A percentile compares a stretch with the other conserved stretches of the same genome.
phyloP scores from a whole-genome alignment of 2,329 filamentous ascomycete genomes.

The Talaromyces sp. region DNA sequence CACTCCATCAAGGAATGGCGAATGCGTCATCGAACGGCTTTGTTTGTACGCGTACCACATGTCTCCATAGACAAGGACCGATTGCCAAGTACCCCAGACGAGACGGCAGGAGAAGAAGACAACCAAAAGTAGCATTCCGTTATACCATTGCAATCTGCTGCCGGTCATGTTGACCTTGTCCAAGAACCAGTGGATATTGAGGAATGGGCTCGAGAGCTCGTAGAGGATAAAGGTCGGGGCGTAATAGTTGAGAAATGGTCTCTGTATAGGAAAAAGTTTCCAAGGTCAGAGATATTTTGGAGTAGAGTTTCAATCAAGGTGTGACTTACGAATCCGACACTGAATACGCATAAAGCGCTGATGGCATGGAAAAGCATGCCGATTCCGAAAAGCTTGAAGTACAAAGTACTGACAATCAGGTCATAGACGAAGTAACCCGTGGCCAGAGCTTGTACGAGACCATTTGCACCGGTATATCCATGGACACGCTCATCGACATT shows the following conservation, averaged over 20 bases:
- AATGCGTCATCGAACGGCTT: conserved; percentile 30
- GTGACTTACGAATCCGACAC: conserved; percentile 57
- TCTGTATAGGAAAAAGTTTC: conserved; percentile 34
- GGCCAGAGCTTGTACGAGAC: conserved; percentile 56
- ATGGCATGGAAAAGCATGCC: conserved; percentile 60
- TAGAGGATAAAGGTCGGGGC: conserved; percentile 62
- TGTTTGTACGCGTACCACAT: conserved; percentile 51
- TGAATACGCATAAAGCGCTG: conserved; percentile 56
- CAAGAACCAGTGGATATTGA: conserved; percentile 67
- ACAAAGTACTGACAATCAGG: conserved; percentile 50
- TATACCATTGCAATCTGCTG: conserved; percentile 56
- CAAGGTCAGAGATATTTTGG: background rate
- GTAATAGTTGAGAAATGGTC: conserved; percentile 63
- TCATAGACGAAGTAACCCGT: conserved; percentile 63
- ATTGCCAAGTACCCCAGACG: conserved; percentile 59
- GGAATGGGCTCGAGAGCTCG: conserved; percentile 61
- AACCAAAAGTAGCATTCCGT: conserved; percentile 54
- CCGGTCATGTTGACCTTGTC: conserved; percentile 63
- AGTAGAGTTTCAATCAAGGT: conserved; percentile 12
- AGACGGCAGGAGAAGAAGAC: conserved; percentile 60
- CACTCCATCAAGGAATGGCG: conserved; percentile 24
- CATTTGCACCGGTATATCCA: conserved; percentile 56
- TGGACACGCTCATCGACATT: conserved; percentile 51
- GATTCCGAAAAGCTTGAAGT: conserved; percentile 55
- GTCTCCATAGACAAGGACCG: conserved; percentile 54